phyloP scores from a whole-genome alignment of 768 basidiomycete genomes.

The Holtermannia corniformis region DNA sequence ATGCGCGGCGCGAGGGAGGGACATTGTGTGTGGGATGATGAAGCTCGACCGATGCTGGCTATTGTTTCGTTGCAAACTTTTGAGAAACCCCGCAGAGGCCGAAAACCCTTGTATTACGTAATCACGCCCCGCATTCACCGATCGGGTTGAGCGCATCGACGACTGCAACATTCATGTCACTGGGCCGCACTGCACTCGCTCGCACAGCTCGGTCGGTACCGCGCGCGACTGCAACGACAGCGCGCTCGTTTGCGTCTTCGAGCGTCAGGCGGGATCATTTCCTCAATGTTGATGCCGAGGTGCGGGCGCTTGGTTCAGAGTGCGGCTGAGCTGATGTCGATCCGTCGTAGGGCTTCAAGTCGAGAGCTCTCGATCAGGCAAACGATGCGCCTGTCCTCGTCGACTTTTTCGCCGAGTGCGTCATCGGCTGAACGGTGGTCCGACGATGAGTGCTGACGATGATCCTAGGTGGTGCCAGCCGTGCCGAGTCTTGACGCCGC shows the following conservation, averaged over 20 bases:
- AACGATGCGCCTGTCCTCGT: conserved; percentile 29
- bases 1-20: not conserved
- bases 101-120: not conserved
- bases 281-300: not conserved
- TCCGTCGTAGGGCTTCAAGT: conserved; percentile 27
- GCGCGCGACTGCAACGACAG: too few relatives aligned
- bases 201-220: too few relatives aligned
- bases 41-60: not conserved
- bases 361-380: conserved; percentile 17
- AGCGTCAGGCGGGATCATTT: not conserved
- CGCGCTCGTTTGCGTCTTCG: too few relatives aligned
- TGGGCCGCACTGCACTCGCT: too few relatives aligned
- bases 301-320: not conserved
- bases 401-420: conserved; percentile 35
- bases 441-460: not conserved
- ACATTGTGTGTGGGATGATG: not conserved
- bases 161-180: too few relatives aligned
- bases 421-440: not conserved
- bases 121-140: not conserved
- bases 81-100: not conserved
- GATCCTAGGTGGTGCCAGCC: conserved; percentile 30
- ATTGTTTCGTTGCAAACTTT: not conserved
- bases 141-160: too few relatives aligned
- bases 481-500: conserved; percentile 31
- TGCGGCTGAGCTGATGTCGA: not conserved